A percentile compares a stretch with the other conserved stretches of the same genome.
Conservation (phyloP, 768 basidiomycete genomes). For the Lanmaoa pseudosensibilis region DNA sequence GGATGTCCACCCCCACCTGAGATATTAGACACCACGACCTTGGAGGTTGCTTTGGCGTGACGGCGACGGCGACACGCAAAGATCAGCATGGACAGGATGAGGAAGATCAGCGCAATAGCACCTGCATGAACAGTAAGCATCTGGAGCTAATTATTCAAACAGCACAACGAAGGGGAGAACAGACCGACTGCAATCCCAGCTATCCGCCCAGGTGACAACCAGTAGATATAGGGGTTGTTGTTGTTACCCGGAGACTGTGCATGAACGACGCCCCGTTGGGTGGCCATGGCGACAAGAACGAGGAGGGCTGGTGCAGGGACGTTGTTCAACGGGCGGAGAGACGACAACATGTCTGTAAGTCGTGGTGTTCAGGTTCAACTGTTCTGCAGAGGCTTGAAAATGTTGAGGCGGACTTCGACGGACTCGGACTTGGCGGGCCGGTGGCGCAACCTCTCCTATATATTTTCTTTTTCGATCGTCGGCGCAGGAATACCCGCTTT, state of each 20-base stretch:
- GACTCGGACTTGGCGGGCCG: neutral
- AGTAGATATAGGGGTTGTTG: constrained; percentile 8
- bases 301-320: neutral
- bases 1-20: neutral
- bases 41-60: neutral
- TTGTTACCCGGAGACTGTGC: constrained; percentile 9
- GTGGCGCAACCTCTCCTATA: constrained; percentile 1
- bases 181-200: constrained; percentile 27
- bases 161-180: neutral
- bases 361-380: neutral
- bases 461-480: neutral
- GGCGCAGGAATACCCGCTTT: neutral
- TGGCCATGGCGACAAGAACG: constrained; percentile 8
- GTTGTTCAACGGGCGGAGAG: neutral
- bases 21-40: neutral
- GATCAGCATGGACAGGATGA: constrained; percentile 8
- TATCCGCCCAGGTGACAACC: constrained; percentile 30
- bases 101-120: constrained; percentile 1
- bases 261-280: neutral
- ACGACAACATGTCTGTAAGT: neutral
- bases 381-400: too few relatives aligned
- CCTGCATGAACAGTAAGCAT: constrained; percentile 10
- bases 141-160: neutral
- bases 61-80: constrained; percentile 11
- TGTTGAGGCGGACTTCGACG: neutral